These are phyloP conservation scores for Agroathelia rolfsii DNA, from an alignment of 1,284 basidiomycete genomes.

Conservation along the genomic window DNA sequence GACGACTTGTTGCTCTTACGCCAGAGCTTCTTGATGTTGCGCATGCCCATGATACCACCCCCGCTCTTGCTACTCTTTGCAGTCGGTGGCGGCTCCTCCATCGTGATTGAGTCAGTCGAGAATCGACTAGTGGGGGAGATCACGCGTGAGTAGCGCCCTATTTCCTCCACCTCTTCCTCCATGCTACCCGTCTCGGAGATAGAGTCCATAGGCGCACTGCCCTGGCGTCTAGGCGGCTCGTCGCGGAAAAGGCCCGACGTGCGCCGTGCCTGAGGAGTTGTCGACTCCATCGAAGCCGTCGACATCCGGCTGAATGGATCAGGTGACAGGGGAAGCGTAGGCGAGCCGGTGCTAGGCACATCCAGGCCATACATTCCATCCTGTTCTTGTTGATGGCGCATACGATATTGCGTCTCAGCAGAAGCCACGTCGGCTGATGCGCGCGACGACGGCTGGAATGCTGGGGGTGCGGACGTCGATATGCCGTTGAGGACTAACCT, in stretches of 20 bases:
- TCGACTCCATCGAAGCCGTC: no score
- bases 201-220: no score
- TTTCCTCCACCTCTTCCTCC: neutral
- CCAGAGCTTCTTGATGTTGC: slow-evolving; percentile 64
- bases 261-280: slow-evolving; percentile 8
- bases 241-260: slow-evolving; percentile 10
- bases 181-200: no score
- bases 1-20: slow-evolving; percentile 54
- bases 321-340: slow-evolving; percentile 62
- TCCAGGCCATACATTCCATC: slow-evolving; percentile 25
- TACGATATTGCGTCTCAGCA: slow-evolving; percentile 42
- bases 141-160: slow-evolving; percentile 11
- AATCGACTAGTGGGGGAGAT: slow-evolving; percentile 50
- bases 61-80: slow-evolving; percentile 15
- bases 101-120: slow-evolving; percentile 55
- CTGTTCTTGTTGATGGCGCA: slow-evolving; percentile 41
- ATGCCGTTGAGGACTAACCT: slow-evolving; percentile 59
- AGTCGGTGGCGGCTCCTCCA: slow-evolving; percentile 24
- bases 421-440: slow-evolving; percentile 24
- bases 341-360: slow-evolving; percentile 28
- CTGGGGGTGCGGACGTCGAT: slow-evolving; percentile 44
- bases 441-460: slow-evolving; percentile 25
- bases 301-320: slow-evolving; percentile 70
- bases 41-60: slow-evolving; percentile 51
- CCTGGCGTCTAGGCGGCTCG: no score